These are phyloP conservation scores for Theobroma grandiflorum DNA, from an alignment of 441 rosid genomes.

Conservation along the genomic window DNA sequence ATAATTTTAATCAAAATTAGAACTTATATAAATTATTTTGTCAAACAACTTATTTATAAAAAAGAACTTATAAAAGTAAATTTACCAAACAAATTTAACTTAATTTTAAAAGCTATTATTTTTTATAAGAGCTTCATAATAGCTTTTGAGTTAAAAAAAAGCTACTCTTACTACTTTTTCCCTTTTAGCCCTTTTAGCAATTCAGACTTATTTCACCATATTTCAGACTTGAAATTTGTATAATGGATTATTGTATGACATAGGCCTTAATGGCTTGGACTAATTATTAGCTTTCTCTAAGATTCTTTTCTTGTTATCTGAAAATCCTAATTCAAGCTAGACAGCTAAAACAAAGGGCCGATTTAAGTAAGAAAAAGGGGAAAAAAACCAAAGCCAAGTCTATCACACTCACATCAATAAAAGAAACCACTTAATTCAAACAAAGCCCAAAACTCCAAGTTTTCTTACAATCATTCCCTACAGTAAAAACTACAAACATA, in stretches of 20 bases:
- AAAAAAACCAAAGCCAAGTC: background rate
- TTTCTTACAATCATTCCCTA: constrained; percentile 11
- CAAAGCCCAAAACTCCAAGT: background rate
- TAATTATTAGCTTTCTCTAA: too few relatives aligned
- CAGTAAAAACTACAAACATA: background rate
- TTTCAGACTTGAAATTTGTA: too few relatives aligned
- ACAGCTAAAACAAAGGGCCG: constrained; percentile 2
- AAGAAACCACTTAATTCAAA: background rate
- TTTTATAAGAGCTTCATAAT: too few relatives aligned
- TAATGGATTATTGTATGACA: background rate
- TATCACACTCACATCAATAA: background rate
- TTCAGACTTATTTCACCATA: too few relatives aligned
- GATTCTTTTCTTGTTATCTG: background rate
- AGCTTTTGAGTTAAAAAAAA: too few relatives aligned
- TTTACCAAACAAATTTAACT: too few relatives aligned
- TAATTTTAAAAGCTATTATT: too few relatives aligned
- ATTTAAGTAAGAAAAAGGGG: background rate
- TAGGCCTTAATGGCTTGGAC: background rate
- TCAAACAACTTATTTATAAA: too few relatives aligned
- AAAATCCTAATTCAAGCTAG: background rate
- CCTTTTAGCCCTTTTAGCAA: background rate
- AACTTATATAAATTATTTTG: too few relatives aligned
- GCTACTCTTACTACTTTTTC: background rate
- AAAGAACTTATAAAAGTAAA: too few relatives aligned
- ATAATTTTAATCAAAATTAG: too few relatives aligned